Conservation (phyloP, 2,329 filamentous ascomycete genomes). For the Chalaropsis ovoidea region DNA sequence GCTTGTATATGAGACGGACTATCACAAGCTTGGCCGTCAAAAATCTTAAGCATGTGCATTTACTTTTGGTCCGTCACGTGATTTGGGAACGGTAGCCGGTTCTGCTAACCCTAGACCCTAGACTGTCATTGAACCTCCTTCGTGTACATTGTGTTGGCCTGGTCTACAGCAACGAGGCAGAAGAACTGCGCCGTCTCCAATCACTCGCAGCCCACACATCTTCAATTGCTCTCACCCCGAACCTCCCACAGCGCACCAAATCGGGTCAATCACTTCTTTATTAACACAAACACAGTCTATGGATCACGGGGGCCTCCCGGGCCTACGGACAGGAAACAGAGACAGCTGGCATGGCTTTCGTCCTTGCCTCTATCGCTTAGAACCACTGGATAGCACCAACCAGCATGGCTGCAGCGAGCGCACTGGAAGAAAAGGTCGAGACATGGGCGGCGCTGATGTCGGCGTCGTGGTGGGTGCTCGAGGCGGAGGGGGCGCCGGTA, state of each 20-base stretch:
- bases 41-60: neutral
- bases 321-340: neutral
- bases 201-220: too few relatives aligned
- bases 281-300: slow-evolving; percentile 3
- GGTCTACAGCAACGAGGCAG: neutral
- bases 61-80: slow-evolving; percentile 12
- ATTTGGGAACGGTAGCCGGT: too few relatives aligned
- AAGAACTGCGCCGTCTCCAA: neutral
- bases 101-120: neutral
- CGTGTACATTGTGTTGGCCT: neutral
- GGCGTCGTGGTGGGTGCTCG: slow-evolving; percentile 26
- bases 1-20: neutral
- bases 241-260: neutral
- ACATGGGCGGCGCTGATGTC: slow-evolving; percentile 30
- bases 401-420: slow-evolving; percentile 29
- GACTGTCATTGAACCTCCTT: neutral
- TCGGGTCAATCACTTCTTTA: neutral
- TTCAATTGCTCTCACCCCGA: too few relatives aligned
- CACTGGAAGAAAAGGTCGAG: slow-evolving; percentile 31
- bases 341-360: neutral
- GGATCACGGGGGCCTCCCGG: neutral
- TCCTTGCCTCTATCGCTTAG: neutral
- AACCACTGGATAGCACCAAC: neutral
- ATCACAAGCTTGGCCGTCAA: neutral
- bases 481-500: slow-evolving; percentile 4